Percentiles rank a stretch among this genome's conserved stretches.
Conservation (phyloP, 148 eudicot genomes). For the Dianthus caryophyllus region DNA sequence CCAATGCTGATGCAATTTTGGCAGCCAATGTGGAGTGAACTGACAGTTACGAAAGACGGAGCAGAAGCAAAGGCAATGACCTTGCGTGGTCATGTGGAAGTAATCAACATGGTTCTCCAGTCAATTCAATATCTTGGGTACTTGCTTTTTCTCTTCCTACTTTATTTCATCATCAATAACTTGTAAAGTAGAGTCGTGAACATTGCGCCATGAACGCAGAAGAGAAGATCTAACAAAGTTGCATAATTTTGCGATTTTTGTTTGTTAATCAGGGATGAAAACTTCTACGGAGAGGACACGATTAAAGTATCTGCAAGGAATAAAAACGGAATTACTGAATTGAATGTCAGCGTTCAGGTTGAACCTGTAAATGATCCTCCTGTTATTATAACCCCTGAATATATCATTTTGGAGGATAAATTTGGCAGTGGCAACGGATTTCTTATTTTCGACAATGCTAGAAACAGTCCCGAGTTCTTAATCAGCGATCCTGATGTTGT, state of each 20-base stretch:
- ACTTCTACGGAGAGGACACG: slow-evolving; percentile 64
- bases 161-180: neutral
- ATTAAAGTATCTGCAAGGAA: slow-evolving; percentile 57
- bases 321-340: slow-evolving; percentile 49
- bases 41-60: slow-evolving; percentile 37
- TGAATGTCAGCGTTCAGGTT: slow-evolving; percentile 58
- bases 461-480: slow-evolving; percentile 46
- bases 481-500: slow-evolving; percentile 77
- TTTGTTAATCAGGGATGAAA: slow-evolving; percentile 49
- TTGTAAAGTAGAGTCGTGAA: no score
- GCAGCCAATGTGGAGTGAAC: slow-evolving; percentile 58
- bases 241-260: slow-evolving; percentile 4
- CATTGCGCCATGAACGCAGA: no score
- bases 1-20: slow-evolving; percentile 69
- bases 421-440: slow-evolving; percentile 33
- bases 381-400: slow-evolving; percentile 50
- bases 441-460: slow-evolving; percentile 40
- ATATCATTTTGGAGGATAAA: slow-evolving; percentile 48
- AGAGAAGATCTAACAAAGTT: no score
- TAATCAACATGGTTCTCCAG: slow-evolving; percentile 71
- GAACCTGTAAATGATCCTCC: slow-evolving; percentile 93
- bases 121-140: slow-evolving; percentile 86
- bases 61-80: slow-evolving; percentile 37
- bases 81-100: slow-evolving; percentile 61
- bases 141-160: neutral